phyloP scores from a whole-genome alignment of 148 eudicot genomes.

The Tetragonia tetragonoides region DNA sequence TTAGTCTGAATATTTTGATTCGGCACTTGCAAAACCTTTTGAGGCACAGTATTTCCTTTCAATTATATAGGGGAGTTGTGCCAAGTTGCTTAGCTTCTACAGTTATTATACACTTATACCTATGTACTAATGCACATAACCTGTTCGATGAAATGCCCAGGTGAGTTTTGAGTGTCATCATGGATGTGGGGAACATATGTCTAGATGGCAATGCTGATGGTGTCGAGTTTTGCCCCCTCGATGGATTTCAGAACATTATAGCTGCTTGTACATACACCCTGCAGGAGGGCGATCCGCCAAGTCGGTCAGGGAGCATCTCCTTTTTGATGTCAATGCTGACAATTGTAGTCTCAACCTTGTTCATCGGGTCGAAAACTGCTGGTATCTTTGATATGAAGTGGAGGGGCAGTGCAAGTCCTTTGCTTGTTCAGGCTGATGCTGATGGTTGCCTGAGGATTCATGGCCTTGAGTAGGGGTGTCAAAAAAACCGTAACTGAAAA shows the following conservation, averaged over 20 bases:
- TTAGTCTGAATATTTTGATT: no score
- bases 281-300: conserved; percentile 64
- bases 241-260: conserved; percentile 52
- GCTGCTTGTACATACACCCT: conserved; percentile 82
- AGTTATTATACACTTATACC: no score
- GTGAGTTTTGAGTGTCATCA: conserved; percentile 15
- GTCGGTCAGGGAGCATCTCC: conserved; percentile 63
- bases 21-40: no score
- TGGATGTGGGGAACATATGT: conserved; percentile 57
- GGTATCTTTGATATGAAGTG: conserved; percentile 90
- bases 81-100: no score
- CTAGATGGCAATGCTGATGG: conserved; percentile 85
- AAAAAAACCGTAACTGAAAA: no score
- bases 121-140: no score
- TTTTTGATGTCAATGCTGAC: conserved; percentile 64
- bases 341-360: conserved; percentile 38
- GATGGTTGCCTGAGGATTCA: conserved; percentile 72
- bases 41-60: no score
- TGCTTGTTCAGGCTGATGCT: conserved; percentile 92
- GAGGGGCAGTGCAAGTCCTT: conserved; percentile 43
- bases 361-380: conserved; percentile 53
- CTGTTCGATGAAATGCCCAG: conserved; percentile 59
- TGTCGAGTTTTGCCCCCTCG: conserved; percentile 86
- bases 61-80: no score
- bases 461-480: no score